phyloP scores from a whole-genome alignment of 2,329 filamentous ascomycete species.

The Microcera coccophila region DNA sequence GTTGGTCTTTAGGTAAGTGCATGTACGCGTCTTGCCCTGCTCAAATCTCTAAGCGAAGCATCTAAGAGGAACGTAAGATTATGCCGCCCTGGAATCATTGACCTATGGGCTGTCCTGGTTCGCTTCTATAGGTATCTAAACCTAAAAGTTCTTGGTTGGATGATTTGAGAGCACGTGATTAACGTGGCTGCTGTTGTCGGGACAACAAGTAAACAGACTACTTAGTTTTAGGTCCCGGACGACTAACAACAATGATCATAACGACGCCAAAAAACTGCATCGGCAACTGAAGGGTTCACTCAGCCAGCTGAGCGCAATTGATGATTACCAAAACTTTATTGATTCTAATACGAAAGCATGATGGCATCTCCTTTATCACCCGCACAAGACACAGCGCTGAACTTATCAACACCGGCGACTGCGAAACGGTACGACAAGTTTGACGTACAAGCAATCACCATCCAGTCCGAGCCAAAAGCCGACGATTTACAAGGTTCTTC shows the following conservation, averaged over 20 bases:
- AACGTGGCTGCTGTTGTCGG: slow-evolving; percentile 10
- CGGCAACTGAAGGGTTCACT: not conserved
- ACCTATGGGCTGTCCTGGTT: too few species aligned
- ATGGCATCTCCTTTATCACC: slow-evolving; percentile 28
- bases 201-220: slow-evolving; percentile 19
- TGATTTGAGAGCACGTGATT: too few species aligned
- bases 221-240: slow-evolving; percentile 11
- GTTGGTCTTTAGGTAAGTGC: slow-evolving; percentile 1
- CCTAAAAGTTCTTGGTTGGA: too few species aligned
- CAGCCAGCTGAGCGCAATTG: slow-evolving; percentile 6
- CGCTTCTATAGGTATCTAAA: too few species aligned
- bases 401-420: slow-evolving; percentile 24
- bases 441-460: slow-evolving; percentile 20
- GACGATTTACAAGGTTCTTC: slow-evolving; percentile 22
- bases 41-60: too few species aligned
- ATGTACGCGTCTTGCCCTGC: too few species aligned
- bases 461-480: slow-evolving; percentile 9
- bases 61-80: too few species aligned
- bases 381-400: slow-evolving; percentile 22
- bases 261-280: not conserved
- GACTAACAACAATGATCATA: slow-evolving; percentile 7
- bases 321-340: slow-evolving; percentile 10
- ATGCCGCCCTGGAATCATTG: too few species aligned
- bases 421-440: slow-evolving; percentile 20
- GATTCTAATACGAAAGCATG: slow-evolving; percentile 16